Evolutionary conservation across 2,329 filamentous ascomycete genomes (phyloP), one percentile per base, ranked within the genome.

Genomic region (Neonectria punicea): DNA sequence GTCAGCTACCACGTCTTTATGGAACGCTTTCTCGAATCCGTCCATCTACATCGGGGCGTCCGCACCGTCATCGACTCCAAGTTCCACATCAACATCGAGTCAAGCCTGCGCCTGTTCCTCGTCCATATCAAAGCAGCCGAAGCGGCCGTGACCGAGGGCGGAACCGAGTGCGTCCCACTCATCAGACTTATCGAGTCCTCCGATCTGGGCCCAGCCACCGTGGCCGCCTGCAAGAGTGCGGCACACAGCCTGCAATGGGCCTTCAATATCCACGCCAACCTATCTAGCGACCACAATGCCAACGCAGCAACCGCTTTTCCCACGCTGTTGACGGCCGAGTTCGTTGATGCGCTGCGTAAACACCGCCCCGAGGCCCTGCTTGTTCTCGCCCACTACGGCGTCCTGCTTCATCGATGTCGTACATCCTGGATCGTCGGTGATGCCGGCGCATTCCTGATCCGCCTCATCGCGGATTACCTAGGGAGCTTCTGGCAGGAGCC

Each of bases 381-480:
- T 7, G 78, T 86, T 4, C 71, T 87, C 20, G 84, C 82, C 5
- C 80, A 86, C 68, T 86, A 85, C 63, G 83, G 83, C 10, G 78
- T 84, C 2, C 67, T 86, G 41, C 73, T 86, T 22, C 81, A 85
- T 62, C 76, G 75, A n/a, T 80, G 77, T 44, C 74, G 79, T 5
- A 60, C 70, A 4, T 72, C 75, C 41, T 85, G 83, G 82, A 72
- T 82, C 25, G 76, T 82, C 67, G 77, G 73, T 2, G 72, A 73
- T 49, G 75, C 74, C 1, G 79, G 79, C 2, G 71, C 72, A 0
- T 73, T 72, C 41, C 51, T 81, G 47, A 69, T 80, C 20, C 68
- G 71, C 1, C 71, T 76, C 1, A 73, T 80, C 13, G 70, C 76
- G 6, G 63, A 68, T 6, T 71, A 79, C 46, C 63, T 80, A 1